phyloP scores from a whole-genome alignment of 2,329 filamentous ascomycete species.

The Colletotrichum trifolii region DNA sequence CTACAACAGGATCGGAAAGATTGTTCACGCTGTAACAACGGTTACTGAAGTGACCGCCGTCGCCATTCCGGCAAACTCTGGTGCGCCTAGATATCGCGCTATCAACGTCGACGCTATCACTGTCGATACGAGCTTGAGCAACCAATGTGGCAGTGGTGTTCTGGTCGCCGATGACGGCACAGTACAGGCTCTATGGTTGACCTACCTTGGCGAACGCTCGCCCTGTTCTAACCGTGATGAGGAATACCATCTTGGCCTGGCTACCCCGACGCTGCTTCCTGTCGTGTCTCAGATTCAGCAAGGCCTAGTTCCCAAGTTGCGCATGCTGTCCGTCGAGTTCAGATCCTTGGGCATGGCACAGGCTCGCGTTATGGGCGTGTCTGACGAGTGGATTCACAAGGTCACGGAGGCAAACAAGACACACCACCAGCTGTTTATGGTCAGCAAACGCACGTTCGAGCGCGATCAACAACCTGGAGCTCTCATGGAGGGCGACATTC shows the following conservation, averaged over 20 bases:
- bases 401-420: constrained; percentile 90
- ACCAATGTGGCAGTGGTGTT: constrained; percentile 94
- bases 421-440: constrained; percentile 97
- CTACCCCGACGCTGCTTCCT: constrained; percentile 87
- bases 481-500: constrained; percentile 89
- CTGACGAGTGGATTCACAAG: constrained; percentile 93
- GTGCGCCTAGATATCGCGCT: constrained; percentile 91
- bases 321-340: constrained; percentile 94
- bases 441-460: constrained; percentile 86
- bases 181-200: constrained; percentile 95
- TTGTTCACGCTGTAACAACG: constrained; percentile 92
- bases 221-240: constrained; percentile 85
- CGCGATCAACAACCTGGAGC: constrained; percentile 61
- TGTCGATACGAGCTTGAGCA: constrained; percentile 90
- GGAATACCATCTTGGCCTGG: constrained; percentile 94
- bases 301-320: constrained; percentile 81
- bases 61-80: constrained; percentile 91
- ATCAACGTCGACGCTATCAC: constrained; percentile 98
- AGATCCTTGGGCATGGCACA: constrained; percentile 97
- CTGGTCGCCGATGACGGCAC: constrained; percentile 89
- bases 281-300: constrained; percentile 88
- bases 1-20: constrained; percentile 95
- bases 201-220: constrained; percentile 91
- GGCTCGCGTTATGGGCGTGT: constrained; percentile 95
- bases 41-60: constrained; percentile 98